Percentiles rank a stretch among this genome's conserved stretches.
Evolutionary conservation across 2,329 filamentous ascomycete genomes (phyloP).

Genomic region (Ascochyta koolunga): DNA sequence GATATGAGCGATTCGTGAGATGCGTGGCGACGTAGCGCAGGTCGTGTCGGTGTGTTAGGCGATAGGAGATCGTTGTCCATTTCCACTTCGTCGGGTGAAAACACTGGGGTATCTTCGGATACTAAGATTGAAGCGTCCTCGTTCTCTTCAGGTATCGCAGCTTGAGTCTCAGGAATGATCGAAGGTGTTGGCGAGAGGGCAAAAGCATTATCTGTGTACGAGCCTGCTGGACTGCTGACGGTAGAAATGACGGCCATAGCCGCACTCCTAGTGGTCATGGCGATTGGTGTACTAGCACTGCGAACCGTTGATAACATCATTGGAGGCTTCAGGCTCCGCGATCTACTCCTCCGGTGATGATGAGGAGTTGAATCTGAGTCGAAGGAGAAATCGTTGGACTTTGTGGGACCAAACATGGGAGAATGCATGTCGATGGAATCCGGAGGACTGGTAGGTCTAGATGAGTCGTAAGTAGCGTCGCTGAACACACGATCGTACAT

Average conservation of each 20-base stretch:
- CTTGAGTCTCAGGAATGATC: conserved; percentile 29
- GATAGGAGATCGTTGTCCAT: conserved; percentile 42
- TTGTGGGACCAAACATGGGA: conserved; percentile 63
- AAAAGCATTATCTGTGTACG: conserved; percentile 39
- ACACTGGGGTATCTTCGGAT: conserved; percentile 21
- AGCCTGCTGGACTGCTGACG: conserved; percentile 41
- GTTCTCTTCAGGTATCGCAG: conserved; percentile 46
- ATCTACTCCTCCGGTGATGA: conserved; percentile 31
- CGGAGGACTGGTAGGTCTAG: conserved; percentile 76
- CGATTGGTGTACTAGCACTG: conserved; percentile 42
- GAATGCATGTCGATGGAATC: conserved; percentile 67
- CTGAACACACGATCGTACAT: conserved; percentile 77
- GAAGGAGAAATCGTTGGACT: conserved; percentile 28
- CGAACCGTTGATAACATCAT: conserved; percentile 36
- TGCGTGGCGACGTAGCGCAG: conserved; percentile 65
- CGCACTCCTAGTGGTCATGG: conserved; percentile 42
- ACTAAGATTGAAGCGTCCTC: conserved; percentile 31
- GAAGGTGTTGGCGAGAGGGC: conserved; percentile 32
- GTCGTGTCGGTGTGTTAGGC: conserved; percentile 44
- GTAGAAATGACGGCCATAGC: conserved; percentile 42
- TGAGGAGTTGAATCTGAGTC: conserved; percentile 22
- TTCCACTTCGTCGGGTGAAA: conserved; percentile 33
- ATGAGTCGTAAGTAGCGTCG: conserved; percentile 65
- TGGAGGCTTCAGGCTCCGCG: conserved; percentile 39
- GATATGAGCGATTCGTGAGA: conserved; percentile 93